A percentile compares a stretch with the other conserved stretches of the same genome.
phyloP scores from a whole-genome alignment of 495 filamentous ascomycete genomes.

The Podospora appendiculata region DNA sequence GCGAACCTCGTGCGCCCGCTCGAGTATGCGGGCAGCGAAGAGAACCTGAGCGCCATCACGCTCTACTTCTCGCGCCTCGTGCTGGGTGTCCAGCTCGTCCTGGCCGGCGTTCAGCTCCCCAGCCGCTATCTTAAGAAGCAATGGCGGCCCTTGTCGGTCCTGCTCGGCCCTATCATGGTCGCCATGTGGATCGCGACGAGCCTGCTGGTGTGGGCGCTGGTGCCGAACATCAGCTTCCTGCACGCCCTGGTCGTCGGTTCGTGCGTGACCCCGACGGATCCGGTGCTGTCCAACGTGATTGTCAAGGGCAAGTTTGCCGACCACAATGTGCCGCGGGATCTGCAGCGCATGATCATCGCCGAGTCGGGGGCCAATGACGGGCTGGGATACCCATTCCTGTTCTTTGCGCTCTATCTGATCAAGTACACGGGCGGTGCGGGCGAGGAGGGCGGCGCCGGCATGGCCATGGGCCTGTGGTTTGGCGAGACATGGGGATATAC shows the following conservation, averaged over 20 bases:
- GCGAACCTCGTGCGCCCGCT: conserved; percentile 69
- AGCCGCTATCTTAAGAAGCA: conserved; percentile 72
- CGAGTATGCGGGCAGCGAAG: conserved; percentile 61
- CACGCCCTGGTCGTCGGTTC: conserved; percentile 72
- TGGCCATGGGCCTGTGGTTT: conserved; percentile 77
- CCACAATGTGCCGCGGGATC: conserved; percentile 70
- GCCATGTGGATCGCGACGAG: conserved; percentile 83
- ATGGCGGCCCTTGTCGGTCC: conserved; percentile 69
- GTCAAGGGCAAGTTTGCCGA: conserved; percentile 94
- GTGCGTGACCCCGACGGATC: conserved; percentile 88
- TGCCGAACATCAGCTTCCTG: conserved; percentile 65
- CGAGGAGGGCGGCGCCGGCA: conserved; percentile 47
- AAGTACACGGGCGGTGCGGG: conserved; percentile 54
- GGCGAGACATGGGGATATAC: conserved; percentile 81
- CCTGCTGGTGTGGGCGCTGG: conserved; percentile 69
- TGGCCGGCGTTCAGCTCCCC: conserved; percentile 88
- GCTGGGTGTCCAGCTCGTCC: conserved; percentile 82
- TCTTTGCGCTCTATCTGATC: conserved; percentile 75
- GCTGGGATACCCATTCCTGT: conserved; percentile 87
- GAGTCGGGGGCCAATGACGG: conserved; percentile 92
- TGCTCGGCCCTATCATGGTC: conserved; percentile 81
- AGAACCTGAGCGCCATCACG: conserved; percentile 42
- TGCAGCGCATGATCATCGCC: conserved; percentile 83
- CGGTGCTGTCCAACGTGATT: conserved; percentile 80
- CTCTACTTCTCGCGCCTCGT: conserved; percentile 82